Conservation (phyloP, 1,284 basidiomycete species). For the Tranzscheliella williamsii region DNA sequence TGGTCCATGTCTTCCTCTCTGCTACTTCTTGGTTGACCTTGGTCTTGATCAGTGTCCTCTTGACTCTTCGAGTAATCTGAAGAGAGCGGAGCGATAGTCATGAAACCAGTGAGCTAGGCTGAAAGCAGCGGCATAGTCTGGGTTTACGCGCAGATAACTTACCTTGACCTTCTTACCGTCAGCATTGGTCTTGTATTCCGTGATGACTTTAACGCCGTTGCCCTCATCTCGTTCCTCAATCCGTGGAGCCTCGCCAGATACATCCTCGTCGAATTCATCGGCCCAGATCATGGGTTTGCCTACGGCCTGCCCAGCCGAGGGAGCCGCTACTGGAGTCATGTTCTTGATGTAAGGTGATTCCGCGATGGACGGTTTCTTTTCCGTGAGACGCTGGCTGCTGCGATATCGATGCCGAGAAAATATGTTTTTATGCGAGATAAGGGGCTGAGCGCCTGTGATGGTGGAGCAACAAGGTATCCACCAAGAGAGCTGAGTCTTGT, state of each 20-base stretch:
- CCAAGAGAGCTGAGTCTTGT: no score
- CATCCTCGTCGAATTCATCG: slow-evolving; percentile 57
- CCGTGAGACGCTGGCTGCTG: no score
- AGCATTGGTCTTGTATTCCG: slow-evolving; percentile 84
- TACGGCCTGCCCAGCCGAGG: slow-evolving; percentile 30
- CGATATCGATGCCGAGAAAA: no score
- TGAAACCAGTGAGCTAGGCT: no score
- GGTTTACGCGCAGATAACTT: slow-evolving; percentile 6
- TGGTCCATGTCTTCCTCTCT: slow-evolving; percentile 87
- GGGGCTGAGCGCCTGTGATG: no score
- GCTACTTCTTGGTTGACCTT: slow-evolving; percentile 91
- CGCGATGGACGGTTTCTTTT: no score
- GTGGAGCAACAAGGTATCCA: no score
- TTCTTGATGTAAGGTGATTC: slow-evolving; percentile 1
- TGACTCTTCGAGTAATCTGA: slow-evolving; percentile 76
- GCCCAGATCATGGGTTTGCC: slow-evolving; percentile 57
- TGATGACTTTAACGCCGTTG: slow-evolving; percentile 82
- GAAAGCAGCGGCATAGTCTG: no score
- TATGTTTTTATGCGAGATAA: no score
- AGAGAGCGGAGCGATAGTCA: not conserved
- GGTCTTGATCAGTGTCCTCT: slow-evolving; percentile 85
- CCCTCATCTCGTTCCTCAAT: slow-evolving; percentile 74
- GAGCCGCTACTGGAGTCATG: slow-evolving; percentile 38
- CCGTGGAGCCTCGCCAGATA: slow-evolving; percentile 26
- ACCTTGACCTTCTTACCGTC: slow-evolving; percentile 94